phyloP scores from a whole-genome alignment of 495 filamentous ascomycete genomes.

The Acidomyces sp. region DNA sequence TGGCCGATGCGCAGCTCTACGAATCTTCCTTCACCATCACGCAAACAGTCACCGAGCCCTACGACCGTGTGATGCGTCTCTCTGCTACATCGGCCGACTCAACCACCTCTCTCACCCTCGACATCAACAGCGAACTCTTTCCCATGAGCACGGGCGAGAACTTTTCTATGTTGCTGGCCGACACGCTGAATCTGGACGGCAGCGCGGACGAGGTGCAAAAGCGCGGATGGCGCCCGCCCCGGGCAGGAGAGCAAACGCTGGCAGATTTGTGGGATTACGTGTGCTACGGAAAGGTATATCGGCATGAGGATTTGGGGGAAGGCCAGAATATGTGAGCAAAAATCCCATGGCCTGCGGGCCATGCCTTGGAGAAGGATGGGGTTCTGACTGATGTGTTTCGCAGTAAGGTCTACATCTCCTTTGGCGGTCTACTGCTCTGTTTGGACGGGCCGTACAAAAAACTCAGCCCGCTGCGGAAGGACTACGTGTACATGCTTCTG shows the following conservation, averaged over 20 bases:
- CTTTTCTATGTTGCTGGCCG: conserved; percentile 65
- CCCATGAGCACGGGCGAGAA: conserved; percentile 58
- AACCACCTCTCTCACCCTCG: conserved; percentile 63
- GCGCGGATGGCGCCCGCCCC: conserved; percentile 49
- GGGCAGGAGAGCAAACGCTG: conserved; percentile 65
- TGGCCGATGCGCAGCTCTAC: conserved; percentile 68
- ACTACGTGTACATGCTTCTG: conserved; percentile 82
- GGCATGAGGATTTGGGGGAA: conserved; percentile 76
- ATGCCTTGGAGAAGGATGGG: background rate
- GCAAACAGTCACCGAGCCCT: conserved; percentile 63
- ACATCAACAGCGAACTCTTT: conserved; percentile 91
- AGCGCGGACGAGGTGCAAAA: conserved; percentile 44
- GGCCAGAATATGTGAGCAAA: conserved; percentile 73
- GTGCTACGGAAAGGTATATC: conserved; percentile 93
- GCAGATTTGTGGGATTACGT: conserved; percentile 96
- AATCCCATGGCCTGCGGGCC: background rate
- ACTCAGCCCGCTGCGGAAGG: conserved; percentile 75
- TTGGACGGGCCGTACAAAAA: conserved; percentile 93
- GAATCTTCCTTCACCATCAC: conserved; percentile 84
- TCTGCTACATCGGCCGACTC: conserved; percentile 55
- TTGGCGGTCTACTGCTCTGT: conserved; percentile 78
- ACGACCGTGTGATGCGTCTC: conserved; percentile 85
- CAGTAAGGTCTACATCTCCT: conserved; percentile 86
- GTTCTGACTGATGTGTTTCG: conserved; percentile 14
- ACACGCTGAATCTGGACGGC: conserved; percentile 75